These are phyloP conservation scores for Chrysanthemum makinoi DNA, from an alignment of 129 eudicot species.

Conservation along the genomic window DNA sequence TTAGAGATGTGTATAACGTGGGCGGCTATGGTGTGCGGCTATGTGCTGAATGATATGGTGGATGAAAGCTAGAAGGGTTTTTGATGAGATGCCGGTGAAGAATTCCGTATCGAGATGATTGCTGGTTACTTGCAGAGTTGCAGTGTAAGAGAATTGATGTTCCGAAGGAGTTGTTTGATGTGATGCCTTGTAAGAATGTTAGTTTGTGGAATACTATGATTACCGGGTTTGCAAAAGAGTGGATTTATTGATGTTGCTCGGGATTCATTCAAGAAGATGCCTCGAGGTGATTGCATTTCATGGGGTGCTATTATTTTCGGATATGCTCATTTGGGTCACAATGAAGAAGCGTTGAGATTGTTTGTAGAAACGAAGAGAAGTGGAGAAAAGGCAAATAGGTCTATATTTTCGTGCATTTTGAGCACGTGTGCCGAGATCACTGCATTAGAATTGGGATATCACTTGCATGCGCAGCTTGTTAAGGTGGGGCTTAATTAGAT, in stretches of 20 bases:
- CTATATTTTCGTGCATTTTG: too few species aligned
- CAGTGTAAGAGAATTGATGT: too few species aligned
- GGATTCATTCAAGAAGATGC: constrained; percentile 25
- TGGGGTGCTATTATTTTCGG: too few species aligned
- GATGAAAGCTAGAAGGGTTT: constrained; percentile 29
- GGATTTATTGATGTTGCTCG: constrained; percentile 49
- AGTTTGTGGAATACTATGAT: constrained; percentile 19
- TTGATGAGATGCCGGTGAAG: constrained; percentile 8
- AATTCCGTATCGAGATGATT: neutral
- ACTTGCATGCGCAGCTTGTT: constrained; percentile 14
- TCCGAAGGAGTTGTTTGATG: too few species aligned
- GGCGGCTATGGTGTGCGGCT: constrained; percentile 59
- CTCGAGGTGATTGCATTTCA: too few species aligned
- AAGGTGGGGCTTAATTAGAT: too few species aligned
- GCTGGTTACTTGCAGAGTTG: too few species aligned
- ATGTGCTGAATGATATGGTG: constrained; percentile 55
- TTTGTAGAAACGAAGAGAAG: too few species aligned
- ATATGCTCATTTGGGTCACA: too few species aligned
- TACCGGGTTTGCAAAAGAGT: constrained; percentile 12
- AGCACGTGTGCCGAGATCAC: constrained; percentile 72
- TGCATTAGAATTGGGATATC: constrained; percentile 63
- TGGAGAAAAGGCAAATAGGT: too few species aligned
- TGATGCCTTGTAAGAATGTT: neutral
- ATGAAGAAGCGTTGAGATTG: too few species aligned
- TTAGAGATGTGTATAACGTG: constrained; percentile 49